Evolutionary conservation across 208 protist species (phyloP), one percentile per base, ranked within the genome.

Genomic region (Leishmania lainsoni): DNA sequence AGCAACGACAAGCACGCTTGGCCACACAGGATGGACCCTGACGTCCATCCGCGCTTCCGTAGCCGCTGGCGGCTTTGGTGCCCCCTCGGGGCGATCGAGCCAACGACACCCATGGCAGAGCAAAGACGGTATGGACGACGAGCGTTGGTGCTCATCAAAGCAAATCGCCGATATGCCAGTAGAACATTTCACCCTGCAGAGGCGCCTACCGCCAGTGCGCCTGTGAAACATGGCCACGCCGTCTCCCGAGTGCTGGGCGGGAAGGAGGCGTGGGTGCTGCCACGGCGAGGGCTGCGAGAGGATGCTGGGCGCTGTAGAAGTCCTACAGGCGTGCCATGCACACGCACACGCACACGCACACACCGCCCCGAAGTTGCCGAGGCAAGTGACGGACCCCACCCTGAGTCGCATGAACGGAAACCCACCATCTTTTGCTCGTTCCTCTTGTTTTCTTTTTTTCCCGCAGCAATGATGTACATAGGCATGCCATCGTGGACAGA

Each of bases 121-220:
- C 1, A 58, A 29, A 17, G 35, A n/a, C 45, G 32, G 39, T 14
- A 20, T 58, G 59, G 26, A 32, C 49, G 56, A 29, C 35, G 77
- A 75, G 48, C 76, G 84, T 5, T 93, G 86, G 80, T 79, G 65
- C 12, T 93, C 89, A 22, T 88, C 86, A 12, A 92, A 85, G 77
- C 76, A 85, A 54, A 26, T 59, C 0, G 79, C 82, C 26, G 92
- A 95, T 77, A 63, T 79, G 16, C 76, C 85, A 5, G 86, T 95
- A 14, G 82, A 74, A 16, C 84, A 87, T 65, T 90, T 84, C 69
- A 83, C 87, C 0, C 91, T 95, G 45, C 92, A 95, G 83, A 75
- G 90, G 20, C 83, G 88, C 70, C 83, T 92, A 68, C 81, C 86
- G 2, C 89, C 86, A 22, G 61, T 80, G 59, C 39, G 77, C 17